Evolutionary conservation across 768 basidiomycete genomes (phyloP).

Genomic region (Boletus insuetus): DNA sequence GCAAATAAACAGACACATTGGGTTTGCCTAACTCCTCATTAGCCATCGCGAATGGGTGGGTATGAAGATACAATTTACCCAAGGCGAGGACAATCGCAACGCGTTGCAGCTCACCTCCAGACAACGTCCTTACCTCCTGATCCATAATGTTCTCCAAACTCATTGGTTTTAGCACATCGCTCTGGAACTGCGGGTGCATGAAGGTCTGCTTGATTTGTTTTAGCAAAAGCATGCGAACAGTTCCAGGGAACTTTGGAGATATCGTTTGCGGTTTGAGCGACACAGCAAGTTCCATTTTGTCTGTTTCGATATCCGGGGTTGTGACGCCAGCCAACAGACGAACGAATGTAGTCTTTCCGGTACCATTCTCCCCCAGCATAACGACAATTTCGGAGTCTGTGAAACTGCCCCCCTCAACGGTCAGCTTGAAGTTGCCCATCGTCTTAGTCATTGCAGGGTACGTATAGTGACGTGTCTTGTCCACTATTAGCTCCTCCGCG

Average conservation of each 20-base stretch:
- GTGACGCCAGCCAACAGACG: constrained; percentile 91
- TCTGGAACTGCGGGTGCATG: constrained; percentile 99
- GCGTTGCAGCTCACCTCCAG: constrained; percentile 96
- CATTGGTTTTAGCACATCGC: constrained; percentile 98
- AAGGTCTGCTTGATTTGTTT: constrained; percentile 94
- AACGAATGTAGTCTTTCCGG: constrained; percentile 98
- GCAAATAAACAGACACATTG: constrained; percentile 84
- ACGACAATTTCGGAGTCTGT: constrained; percentile 99
- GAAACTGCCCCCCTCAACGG: constrained; percentile 85
- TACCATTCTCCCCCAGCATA: constrained; percentile 99
- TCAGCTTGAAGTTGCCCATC: constrained; percentile 91
- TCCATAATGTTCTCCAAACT: constrained; percentile 91
- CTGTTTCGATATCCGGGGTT: constrained; percentile 74
- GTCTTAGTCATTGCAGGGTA: constrained; percentile 99
- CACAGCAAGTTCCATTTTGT: constrained; percentile 80
- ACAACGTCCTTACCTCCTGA: constrained; percentile 96
- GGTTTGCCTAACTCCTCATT: constrained; percentile 53
- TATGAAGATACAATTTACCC: constrained; percentile 43
- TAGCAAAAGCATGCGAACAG: constrained; percentile 90
- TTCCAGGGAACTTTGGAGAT: constrained; percentile 95
- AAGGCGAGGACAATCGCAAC: constrained; percentile 95
- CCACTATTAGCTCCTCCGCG: constrained; percentile 83
- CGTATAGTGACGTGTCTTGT: constrained; percentile 85
- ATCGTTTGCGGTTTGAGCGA: constrained; percentile 98
- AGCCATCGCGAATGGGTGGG: background rate